Base-by-base conservation (phyloP, 164 flowering plant genomes). In the Cinnamomum chago region DNA sequence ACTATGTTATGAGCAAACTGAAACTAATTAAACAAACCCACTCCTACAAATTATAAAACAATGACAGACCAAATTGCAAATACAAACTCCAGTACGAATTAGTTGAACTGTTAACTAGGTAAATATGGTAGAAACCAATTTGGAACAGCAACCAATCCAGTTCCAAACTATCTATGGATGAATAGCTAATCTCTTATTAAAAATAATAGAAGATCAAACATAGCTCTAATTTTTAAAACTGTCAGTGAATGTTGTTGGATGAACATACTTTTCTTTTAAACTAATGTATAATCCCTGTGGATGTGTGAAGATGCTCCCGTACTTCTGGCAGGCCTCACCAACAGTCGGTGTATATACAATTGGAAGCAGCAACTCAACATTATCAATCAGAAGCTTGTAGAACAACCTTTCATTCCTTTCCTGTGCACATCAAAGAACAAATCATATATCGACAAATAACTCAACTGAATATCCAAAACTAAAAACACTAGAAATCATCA, bases 291-390 rank as follows among this genome's bases (percentile, higher is more conserved):
- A 89, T 78, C 97, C 97, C 88, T 88, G 95, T 68, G 95, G 92
- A 13, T 89, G 93, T 79, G 80, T 81, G 82, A 92, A 92, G 69
- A 92, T 92, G 81, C 86, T 85, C 23, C 97, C 95, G 74, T 87
- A 92, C 75, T 90, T 90, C 84, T 92, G 97, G 84, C 97, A 92
- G 80, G 97, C 97, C 79, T 92, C 93, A 68, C 97, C 97, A 72
- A 89, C 97, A 7, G 90, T 89, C 30, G 97, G 97, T 50, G 97
- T 92, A 78, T 90, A 92, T 20, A 92, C 94, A 68, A 90, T 76
- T 20, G 97, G 97, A 62, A 92, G 95, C 75, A 90, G 73, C 66
- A 90, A 93, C 87, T 90, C 97, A 70, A 92, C 92, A 78, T 92
- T 83, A 77, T 92, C 93, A 74, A 92, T 82, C 30, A 92, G 90